A percentile compares a stretch with the other conserved stretches of the same genome.
phyloP scores from a whole-genome alignment of 2,329 filamentous ascomycete genomes.

The Samsoniella hepiali region DNA sequence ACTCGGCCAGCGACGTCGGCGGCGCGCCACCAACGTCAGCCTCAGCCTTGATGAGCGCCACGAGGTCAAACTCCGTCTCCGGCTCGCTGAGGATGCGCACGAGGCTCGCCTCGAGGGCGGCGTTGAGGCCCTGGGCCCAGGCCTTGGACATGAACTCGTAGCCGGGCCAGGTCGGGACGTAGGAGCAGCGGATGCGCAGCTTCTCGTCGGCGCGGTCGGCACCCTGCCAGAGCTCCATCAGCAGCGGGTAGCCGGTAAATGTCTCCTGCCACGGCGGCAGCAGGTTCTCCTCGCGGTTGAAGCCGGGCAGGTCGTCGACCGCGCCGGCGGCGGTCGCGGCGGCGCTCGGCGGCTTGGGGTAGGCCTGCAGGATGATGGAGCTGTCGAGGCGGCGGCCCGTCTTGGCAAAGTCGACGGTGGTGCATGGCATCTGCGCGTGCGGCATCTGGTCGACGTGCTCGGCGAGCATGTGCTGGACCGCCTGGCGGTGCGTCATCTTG shows the following conservation, averaged over 20 bases:
- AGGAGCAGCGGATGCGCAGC: constrained; percentile 14
- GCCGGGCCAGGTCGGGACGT: constrained; percentile 11
- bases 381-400: constrained; percentile 19
- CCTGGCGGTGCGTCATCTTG: constrained; percentile 16
- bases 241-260: constrained; percentile 17
- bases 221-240: constrained; percentile 17
- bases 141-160: constrained; percentile 17
- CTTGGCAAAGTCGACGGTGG: constrained; percentile 18
- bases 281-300: constrained; percentile 20
- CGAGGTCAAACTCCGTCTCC: constrained; percentile 14
- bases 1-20: neutral
- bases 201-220: constrained; percentile 6
- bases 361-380: constrained; percentile 18
- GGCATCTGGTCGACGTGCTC: constrained; percentile 19
- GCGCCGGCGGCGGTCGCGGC: neutral
- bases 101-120: constrained; percentile 14
- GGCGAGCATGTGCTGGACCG: constrained; percentile 11
- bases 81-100: constrained; percentile 16
- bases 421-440: constrained; percentile 20
- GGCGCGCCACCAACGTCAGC: neutral
- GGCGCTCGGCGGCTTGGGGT: constrained; percentile 5
- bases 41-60: neutral
- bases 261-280: constrained; percentile 17
- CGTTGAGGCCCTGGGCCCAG: constrained; percentile 16
- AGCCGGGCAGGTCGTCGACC: constrained; percentile 18